Evolutionary conservation across 139 green algal species (phyloP).

Genomic region (Coccomyxa sp.): DNA sequence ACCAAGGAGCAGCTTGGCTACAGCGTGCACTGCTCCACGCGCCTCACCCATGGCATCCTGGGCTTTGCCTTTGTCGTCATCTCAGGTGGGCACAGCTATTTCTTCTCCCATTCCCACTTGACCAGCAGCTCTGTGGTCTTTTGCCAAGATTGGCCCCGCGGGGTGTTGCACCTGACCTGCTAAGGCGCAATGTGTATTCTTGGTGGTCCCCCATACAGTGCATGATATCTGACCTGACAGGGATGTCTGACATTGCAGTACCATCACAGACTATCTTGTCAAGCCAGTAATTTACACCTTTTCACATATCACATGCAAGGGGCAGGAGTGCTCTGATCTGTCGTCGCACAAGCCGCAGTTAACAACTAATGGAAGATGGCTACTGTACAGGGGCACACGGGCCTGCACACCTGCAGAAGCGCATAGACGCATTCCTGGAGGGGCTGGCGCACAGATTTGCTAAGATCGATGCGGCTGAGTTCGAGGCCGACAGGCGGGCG

Average conservation of each 20-base stretch:
- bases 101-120: neutral
- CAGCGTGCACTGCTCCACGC: conserved; percentile 66
- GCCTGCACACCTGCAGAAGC: conserved; percentile 49
- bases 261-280: neutral
- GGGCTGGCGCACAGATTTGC: conserved; percentile 40
- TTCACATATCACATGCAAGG: too few relatives aligned
- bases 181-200: neutral
- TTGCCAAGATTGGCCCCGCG: neutral
- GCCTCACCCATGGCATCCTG: conserved; percentile 79
- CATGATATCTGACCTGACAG: neutral
- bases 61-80: conserved; percentile 79
- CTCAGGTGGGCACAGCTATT: conserved; percentile 26
- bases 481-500: conserved; percentile 64
- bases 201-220: neutral
- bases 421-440: conserved; percentile 80
- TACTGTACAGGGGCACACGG: conserved; percentile 25
- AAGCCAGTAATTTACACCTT: too few relatives aligned
- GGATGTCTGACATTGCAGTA: neutral
- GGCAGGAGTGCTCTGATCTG: too few relatives aligned
- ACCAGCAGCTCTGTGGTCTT: neutral
- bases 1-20: conserved; percentile 98
- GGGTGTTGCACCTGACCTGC: neutral
- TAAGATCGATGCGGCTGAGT: conserved; percentile 49
- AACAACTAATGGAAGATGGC: neutral
- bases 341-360: neutral